Percentiles rank a stretch among this genome's conserved stretches.
phyloP scores from a whole-genome alignment of 208 protist genomes.

The Crithidia bombi region DNA sequence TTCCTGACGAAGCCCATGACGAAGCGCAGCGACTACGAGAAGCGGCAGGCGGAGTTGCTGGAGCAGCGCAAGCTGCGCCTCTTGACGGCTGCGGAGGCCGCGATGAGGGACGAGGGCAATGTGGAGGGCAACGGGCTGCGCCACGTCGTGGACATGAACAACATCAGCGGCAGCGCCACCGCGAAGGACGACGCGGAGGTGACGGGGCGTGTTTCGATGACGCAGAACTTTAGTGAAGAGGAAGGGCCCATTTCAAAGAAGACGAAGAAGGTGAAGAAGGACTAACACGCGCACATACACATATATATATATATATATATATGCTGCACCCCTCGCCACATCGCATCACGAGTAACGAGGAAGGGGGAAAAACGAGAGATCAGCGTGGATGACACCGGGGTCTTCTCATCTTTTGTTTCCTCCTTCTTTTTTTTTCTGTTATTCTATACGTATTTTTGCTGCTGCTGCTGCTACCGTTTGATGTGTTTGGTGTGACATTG shows the following conservation, averaged over 20 bases:
- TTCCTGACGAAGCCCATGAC: slow-evolving; percentile 48
- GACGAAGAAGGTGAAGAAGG: slow-evolving; percentile 1
- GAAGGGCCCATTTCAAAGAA: slow-evolving; percentile 10
- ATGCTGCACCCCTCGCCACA: background rate
- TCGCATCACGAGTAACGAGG: background rate
- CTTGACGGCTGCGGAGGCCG: slow-evolving; percentile 5
- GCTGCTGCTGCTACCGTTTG: too few relatives aligned
- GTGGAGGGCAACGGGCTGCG: background rate
- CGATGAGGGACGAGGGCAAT: background rate
- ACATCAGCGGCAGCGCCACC: background rate
- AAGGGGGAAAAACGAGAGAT: background rate
- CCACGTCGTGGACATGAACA: background rate
- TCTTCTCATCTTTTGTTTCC: too few relatives aligned
- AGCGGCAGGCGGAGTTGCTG: slow-evolving; percentile 27
- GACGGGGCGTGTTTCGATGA: background rate
- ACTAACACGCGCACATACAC: background rate
- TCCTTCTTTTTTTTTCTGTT: too few relatives aligned
- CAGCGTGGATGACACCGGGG: too few relatives aligned
- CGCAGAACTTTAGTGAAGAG: background rate
- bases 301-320: background rate
- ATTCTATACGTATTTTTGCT: too few relatives aligned
- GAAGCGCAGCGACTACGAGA: slow-evolving; percentile 62
- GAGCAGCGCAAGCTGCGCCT: slow-evolving; percentile 27
- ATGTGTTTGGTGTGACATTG: too few relatives aligned
- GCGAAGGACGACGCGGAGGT: background rate